Base-by-base conservation (phyloP, 805 yeast genomes). In the Osmozyma mogii region DNA sequence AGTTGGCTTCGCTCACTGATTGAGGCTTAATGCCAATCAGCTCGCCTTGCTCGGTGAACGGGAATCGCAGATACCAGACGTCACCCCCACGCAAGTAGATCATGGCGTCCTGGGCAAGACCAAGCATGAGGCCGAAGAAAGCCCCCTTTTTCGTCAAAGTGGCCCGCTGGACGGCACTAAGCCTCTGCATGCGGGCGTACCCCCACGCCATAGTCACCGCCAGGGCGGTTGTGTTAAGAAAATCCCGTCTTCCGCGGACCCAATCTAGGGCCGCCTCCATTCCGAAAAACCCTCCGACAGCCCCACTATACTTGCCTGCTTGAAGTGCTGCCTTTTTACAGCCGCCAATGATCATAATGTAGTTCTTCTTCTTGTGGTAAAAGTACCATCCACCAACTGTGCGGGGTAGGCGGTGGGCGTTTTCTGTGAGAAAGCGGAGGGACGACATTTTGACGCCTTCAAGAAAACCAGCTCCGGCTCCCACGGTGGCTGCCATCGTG, bases 331-430 rank as follows among this genome's bases (percentile, higher is more conserved):
- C 87, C 6, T 41, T 31, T 12, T 56, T 58, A 38, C 73, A 54
- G 1, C 83, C 84, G 16, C 62, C 61, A 34, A 70, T 62, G 20
- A 80, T 52, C 54, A 84, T 73, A 17, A 79, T 81, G 51, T 82
- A 81, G 53, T 82, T 80, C 58, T 83, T 84, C 38, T 84, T 68
- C 54, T 81, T 84, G 54, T 84, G 92, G 54, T 84, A 84, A 49
- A 78, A 80, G 47, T 80, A 84, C 95, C 95, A 84, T 0, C 89
- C 92, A 13, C 84, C 87, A 31, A 74, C 78, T 0, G 79, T 74
- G 14, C 54, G 65, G 6, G 95, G 95, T 34, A 85, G 56, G 30
- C 95, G 51, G 48, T 84, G 95, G 9, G 92, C 80, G 45, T 84
- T 84, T 41, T 82, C 84, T 2, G 88, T 85, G 27, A 84, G 59